phyloP scores from a whole-genome alignment of 768 basidiomycete genomes.

The Termitomyces sp. region DNA sequence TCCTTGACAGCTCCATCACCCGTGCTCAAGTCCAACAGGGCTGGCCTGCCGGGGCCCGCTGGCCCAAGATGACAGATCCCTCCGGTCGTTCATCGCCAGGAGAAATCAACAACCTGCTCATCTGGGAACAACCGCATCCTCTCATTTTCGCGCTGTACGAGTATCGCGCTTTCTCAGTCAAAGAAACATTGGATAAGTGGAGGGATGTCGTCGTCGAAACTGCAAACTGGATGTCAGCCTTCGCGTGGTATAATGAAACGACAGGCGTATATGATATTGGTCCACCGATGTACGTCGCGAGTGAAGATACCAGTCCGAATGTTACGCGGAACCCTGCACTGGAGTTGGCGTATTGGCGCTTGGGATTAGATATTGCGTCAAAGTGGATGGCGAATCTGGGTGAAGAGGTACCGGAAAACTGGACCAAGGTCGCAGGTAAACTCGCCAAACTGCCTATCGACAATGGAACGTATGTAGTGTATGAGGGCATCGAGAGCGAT shows the following conservation, averaged over 20 bases:
- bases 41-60: slow-evolving; percentile 48
- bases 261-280: slow-evolving; percentile 48
- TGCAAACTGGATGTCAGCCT: slow-evolving; percentile 56
- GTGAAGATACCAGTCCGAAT: slow-evolving; percentile 52
- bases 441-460: slow-evolving; percentile 48
- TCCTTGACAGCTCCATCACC: slow-evolving; percentile 37
- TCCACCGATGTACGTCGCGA: slow-evolving; percentile 53
- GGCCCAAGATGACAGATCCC: slow-evolving; percentile 63
- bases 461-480: slow-evolving; percentile 46
- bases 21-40: slow-evolving; percentile 49
- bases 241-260: slow-evolving; percentile 44
- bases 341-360: slow-evolving; percentile 54
- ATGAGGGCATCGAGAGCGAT: slow-evolving; percentile 44
- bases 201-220: slow-evolving; percentile 41
- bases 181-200: slow-evolving; percentile 44
- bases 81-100: slow-evolving; percentile 52
- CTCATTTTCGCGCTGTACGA: slow-evolving; percentile 54
- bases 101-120: slow-evolving; percentile 55
- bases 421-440: slow-evolving; percentile 38
- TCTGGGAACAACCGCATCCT: slow-evolving; percentile 60
- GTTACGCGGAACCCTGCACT: slow-evolving; percentile 50
- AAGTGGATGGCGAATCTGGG: slow-evolving; percentile 41
- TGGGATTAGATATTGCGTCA: slow-evolving; percentile 42
- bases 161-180: slow-evolving; percentile 38
- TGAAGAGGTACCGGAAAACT: slow-evolving; percentile 31